Evolutionary conservation across 2,329 filamentous ascomycete genomes (phyloP).

Genomic region (Exophiala bonariae): DNA sequence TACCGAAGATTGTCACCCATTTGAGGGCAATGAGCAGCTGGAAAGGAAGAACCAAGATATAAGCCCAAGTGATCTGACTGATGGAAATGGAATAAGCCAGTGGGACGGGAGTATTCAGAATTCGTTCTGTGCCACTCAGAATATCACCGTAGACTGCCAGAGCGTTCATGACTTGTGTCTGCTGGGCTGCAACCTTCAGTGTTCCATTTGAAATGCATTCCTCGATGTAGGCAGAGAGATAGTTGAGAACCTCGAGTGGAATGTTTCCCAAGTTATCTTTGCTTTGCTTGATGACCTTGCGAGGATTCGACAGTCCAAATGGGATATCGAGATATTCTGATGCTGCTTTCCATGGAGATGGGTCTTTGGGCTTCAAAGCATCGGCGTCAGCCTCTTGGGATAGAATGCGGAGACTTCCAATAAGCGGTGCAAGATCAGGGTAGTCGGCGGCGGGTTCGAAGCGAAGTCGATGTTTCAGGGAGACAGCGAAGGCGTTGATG

Average conservation of each 20-base stretch:
- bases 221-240: conserved; percentile 68
- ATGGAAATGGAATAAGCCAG: conserved; percentile 83
- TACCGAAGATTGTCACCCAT: conserved; percentile 78
- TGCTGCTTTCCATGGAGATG: conserved; percentile 60
- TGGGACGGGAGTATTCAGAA: conserved; percentile 78
- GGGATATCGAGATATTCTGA: conserved; percentile 76
- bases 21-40: conserved; percentile 65
- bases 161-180: conserved; percentile 51
- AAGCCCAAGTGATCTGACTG: conserved; percentile 82
- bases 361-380: conserved; percentile 38
- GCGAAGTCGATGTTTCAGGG: conserved; percentile 78
- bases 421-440: conserved; percentile 68
- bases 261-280: conserved; percentile 75
- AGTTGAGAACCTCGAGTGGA: conserved; percentile 77
- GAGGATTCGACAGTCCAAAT: conserved; percentile 75
- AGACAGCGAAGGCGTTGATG: conserved; percentile 72
- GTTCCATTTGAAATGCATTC: conserved; percentile 50
- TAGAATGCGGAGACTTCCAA: conserved; percentile 74
- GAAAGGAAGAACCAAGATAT: conserved; percentile 78
- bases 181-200: conserved; percentile 37
- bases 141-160: conserved; percentile 69
- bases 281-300: conserved; percentile 73
- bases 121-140: conserved; percentile 70
- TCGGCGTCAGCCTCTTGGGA: conserved; percentile 58
- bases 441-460: conserved; percentile 81